Base-by-base conservation (phyloP, 139 green algal species). In the Picochlorum costavermella region DNA sequence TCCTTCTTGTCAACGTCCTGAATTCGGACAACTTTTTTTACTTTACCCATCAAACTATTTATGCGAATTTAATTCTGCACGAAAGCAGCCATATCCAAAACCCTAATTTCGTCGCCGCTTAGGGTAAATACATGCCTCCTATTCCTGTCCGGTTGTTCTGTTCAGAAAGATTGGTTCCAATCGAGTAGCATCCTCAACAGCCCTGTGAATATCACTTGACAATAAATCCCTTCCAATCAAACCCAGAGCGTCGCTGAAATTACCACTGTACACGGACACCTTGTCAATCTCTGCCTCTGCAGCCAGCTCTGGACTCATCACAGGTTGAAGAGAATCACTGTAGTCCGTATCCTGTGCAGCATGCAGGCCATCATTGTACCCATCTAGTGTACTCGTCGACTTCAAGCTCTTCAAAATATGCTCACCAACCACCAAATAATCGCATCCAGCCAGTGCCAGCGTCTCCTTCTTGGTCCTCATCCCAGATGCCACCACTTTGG, bases 401-500 rank as follows among this genome's bases (percentile, higher is more conserved):
- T 61, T 60, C 43, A 92, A 74, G 20, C 70, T 68, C 5, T 58
- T 59, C 45, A 88, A 71, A 17, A 92, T 71, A 13, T 73, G 66
- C 20, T 65, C 61, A 3, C 74, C 63, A 16, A 89, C 30, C n/a
- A 94, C 70, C 57, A 92, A 55, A 72, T 84, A 92, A 71, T 92
- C 84, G 14, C 72, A 72, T 9, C 88, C 88, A n/a, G 86, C 77
- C 23, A 92, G 70, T 4, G 77, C 74, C 23, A 94, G 53, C 1
- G 81, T 85, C 53, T 94, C 86, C 20, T 82, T 73, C 58, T 82
- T 83, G 49, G 48, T 87, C 55, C 89, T 70, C 31, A 96, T 62
- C 17, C 86, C 87, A 2, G 69, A 77, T 13, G 78, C 89, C 85
- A 96, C 92, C 68, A 96, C 63, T 56, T 77, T 77, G 12, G 85